Evolutionary conservation across 768 basidiomycete genomes (phyloP).

Genomic region (Amanita pallidorosea): DNA sequence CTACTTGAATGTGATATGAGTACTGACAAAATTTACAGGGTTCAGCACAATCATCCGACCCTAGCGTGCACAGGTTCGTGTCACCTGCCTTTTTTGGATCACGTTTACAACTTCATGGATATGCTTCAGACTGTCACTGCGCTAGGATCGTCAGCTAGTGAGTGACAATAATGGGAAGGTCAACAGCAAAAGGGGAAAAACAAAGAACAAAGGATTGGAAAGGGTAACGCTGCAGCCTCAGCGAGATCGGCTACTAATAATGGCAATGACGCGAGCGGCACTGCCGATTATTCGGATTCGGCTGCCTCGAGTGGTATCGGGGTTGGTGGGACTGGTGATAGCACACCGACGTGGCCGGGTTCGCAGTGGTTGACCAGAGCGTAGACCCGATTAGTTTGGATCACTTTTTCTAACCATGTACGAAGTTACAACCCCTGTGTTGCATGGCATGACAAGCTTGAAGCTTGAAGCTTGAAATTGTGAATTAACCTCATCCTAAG

Average conservation of each 20-base stretch:
- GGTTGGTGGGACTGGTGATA: too few relatives aligned
- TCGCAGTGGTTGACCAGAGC: too few relatives aligned
- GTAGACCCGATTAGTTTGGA: not conserved
- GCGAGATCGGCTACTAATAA: too few relatives aligned
- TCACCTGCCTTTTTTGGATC: not conserved
- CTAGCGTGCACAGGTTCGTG: not conserved
- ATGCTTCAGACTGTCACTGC: not conserved
- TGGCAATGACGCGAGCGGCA: too few relatives aligned
- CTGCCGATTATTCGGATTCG: not conserved
- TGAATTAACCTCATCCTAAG: too few relatives aligned
- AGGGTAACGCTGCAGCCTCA: not conserved
- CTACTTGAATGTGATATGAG: too few relatives aligned
- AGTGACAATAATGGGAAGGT: not conserved
- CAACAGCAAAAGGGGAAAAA: not conserved
- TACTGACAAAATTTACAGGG: not conserved
- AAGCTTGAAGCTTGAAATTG: too few relatives aligned
- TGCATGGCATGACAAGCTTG: too few relatives aligned
- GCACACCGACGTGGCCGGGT: too few relatives aligned
- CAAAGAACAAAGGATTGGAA: not conserved
- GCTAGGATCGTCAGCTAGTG: not conserved
- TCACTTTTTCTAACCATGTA: too few relatives aligned
- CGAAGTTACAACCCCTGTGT: too few relatives aligned
- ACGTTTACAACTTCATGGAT: not conserved
- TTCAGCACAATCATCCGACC: not conserved
- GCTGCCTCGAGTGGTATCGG: not conserved